phyloP scores from a whole-genome alignment of 208 protist species.

The Trypanosoma congolense region DNA sequence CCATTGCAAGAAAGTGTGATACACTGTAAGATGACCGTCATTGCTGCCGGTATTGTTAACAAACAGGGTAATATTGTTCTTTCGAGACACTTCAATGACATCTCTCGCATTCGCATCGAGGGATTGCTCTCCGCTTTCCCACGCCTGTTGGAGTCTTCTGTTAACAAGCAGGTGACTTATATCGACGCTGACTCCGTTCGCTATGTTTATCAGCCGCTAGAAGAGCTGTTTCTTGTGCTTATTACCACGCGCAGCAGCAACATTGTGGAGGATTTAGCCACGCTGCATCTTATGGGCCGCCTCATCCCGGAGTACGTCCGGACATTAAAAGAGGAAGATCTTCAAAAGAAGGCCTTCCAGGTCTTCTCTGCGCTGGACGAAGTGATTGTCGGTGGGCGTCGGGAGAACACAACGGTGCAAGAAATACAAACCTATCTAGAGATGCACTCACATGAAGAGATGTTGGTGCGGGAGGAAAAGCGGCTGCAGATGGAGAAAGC shows the following conservation, averaged over 20 bases:
- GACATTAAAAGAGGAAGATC: slow-evolving; percentile 57
- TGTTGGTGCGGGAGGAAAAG: slow-evolving; percentile 76
- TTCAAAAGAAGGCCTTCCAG: slow-evolving; percentile 88
- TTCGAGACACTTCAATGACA: slow-evolving; percentile 95
- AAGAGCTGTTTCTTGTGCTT: slow-evolving; percentile 91
- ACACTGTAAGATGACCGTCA: slow-evolving; percentile 52
- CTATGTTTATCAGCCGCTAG: slow-evolving; percentile 98
- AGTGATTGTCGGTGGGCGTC: slow-evolving; percentile 91
- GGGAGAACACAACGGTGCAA: slow-evolving; percentile 91
- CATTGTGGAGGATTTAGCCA: slow-evolving; percentile 98
- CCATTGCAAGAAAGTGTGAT: background rate
- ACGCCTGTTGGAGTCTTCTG: slow-evolving; percentile 87
- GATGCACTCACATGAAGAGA: slow-evolving; percentile 97
- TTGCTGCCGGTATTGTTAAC: slow-evolving; percentile 76
- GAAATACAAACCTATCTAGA: slow-evolving; percentile 94
- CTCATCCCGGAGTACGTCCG: slow-evolving; percentile 90
- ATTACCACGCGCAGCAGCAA: slow-evolving; percentile 95
- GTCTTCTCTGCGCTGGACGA: slow-evolving; percentile 98
- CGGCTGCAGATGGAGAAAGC: slow-evolving; percentile 87
- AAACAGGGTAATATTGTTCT: slow-evolving; percentile 88
- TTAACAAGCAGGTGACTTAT: slow-evolving; percentile 94
- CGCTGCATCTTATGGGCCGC: slow-evolving; percentile 90
- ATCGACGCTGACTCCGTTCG: slow-evolving; percentile 94
- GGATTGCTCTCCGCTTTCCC: slow-evolving; percentile 97
- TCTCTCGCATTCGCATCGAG: slow-evolving; percentile 93